Evolutionary conservation across 169 alveolate genomes (phyloP).

Genomic region (Eimeria sp.): DNA sequence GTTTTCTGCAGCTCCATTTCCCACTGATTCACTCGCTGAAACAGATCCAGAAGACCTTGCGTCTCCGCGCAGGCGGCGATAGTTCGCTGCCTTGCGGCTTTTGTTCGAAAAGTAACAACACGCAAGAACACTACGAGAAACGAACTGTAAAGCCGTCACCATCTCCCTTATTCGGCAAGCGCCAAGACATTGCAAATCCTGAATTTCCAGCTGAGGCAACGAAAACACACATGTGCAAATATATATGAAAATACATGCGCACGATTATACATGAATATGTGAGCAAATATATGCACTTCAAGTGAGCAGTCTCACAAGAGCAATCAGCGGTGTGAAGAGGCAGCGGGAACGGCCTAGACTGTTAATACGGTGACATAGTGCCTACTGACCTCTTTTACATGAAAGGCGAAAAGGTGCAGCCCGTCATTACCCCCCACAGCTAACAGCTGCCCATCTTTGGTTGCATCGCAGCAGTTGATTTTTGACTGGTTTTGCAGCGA

Average conservation of each 20-base stretch:
- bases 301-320: background rate
- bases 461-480: constrained; percentile 53
- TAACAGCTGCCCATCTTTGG: constrained; percentile 66
- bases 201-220: constrained; percentile 21
- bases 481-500: constrained; percentile 3
- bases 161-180: constrained; percentile 15
- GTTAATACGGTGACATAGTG: background rate
- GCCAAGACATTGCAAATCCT: constrained; percentile 43
- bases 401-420: constrained; percentile 73
- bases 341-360: background rate
- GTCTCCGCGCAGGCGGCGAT: constrained; percentile 14
- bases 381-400: constrained; percentile 54
- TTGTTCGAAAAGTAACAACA: constrained; percentile 47
- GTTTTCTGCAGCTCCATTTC: background rate
- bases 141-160: constrained; percentile 61
- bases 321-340: background rate
- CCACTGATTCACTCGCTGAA: background rate
- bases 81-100: constrained; percentile 1
- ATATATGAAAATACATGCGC: background rate
- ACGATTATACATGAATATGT: no score
- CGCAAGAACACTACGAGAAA: constrained; percentile 44
- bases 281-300: background rate
- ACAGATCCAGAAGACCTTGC: background rate
- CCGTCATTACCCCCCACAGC: constrained; percentile 77
- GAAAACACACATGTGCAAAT: background rate